A percentile compares a stretch with the other conserved stretches of the same genome.
Conservation (phyloP, 768 basidiomycete species). For the Pluteus cervinus region DNA sequence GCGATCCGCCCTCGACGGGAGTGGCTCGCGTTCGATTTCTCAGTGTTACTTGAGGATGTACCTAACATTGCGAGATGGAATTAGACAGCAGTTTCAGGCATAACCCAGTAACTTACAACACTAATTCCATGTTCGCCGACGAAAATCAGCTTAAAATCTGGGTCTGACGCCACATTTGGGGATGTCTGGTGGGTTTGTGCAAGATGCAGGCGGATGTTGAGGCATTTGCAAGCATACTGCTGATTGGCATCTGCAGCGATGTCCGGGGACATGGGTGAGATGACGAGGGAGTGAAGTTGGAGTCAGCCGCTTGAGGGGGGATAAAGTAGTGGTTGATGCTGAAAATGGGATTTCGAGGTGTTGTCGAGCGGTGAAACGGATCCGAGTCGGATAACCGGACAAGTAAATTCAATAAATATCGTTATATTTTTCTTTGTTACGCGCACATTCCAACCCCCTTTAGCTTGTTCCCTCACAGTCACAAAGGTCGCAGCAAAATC, state of each 20-base stretch:
- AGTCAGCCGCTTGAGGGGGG: slow-evolving; percentile 1
- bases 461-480: too few species aligned
- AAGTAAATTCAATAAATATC: slow-evolving; percentile 2
- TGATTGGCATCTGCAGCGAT: slow-evolving; percentile 13
- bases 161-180: slow-evolving; percentile 26
- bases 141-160: slow-evolving; percentile 47
- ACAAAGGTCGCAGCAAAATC: too few species aligned
- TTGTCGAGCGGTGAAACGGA: slow-evolving; percentile 22
- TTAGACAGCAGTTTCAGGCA: slow-evolving; percentile 4
- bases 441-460: too few species aligned
- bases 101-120: slow-evolving; percentile 42
- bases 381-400: slow-evolving; percentile 36
- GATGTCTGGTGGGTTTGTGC: slow-evolving; percentile 24
- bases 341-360: slow-evolving; percentile 9
- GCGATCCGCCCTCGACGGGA: slow-evolving; percentile 36
- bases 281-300: slow-evolving; percentile 3
- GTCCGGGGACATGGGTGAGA: slow-evolving; percentile 25
- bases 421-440: too few species aligned
- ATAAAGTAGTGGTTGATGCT: slow-evolving; percentile 9
- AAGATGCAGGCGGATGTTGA: slow-evolving; percentile 58
- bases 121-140: slow-evolving; percentile 63
- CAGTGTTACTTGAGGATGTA: slow-evolving; percentile 65
- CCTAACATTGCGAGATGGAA: slow-evolving; percentile 28
- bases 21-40: slow-evolving; percentile 46
- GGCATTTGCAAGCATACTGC: slow-evolving; percentile 58